Percentiles rank a stretch among this genome's conserved stretches.
phyloP scores from a whole-genome alignment of 306 rosid genomes.

The Trifolium dubium region DNA sequence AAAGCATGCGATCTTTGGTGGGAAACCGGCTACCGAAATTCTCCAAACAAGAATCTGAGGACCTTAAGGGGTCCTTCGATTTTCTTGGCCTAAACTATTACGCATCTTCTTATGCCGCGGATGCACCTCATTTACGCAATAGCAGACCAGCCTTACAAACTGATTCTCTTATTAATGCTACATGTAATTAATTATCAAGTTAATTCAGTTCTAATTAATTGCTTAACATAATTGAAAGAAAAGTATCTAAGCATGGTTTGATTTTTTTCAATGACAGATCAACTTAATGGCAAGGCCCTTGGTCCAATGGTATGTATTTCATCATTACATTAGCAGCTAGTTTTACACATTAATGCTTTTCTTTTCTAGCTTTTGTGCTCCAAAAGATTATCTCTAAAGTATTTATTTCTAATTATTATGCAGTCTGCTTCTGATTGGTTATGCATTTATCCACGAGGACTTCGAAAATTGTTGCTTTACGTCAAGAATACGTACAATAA shows the following conservation, averaged over 20 bases:
- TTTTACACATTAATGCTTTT: slow-evolving; percentile 5
- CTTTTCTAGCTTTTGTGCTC: slow-evolving; percentile 2
- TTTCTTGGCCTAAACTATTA: slow-evolving; percentile 53
- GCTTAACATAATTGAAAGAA: slow-evolving; percentile 7
- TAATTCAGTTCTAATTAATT: slow-evolving; percentile 19
- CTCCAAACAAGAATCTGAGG: slow-evolving; percentile 41
- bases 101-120: slow-evolving; percentile 45
- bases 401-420: not conserved
- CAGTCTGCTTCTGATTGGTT: slow-evolving; percentile 48
- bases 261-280: slow-evolving; percentile 33
- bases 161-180: slow-evolving; percentile 46
- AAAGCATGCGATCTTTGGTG: slow-evolving; percentile 46
- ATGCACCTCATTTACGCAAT: slow-evolving; percentile 41
- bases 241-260: slow-evolving; percentile 7
- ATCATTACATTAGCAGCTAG: slow-evolving; percentile 22
- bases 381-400: not conserved
- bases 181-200: slow-evolving; percentile 43
- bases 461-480: slow-evolving; percentile 40
- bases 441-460: slow-evolving; percentile 50
- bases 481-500: slow-evolving; percentile 43
- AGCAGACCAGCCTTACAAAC: slow-evolving; percentile 42
- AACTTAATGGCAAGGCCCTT: slow-evolving; percentile 38
- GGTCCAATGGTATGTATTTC: slow-evolving; percentile 43
- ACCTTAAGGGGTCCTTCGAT: slow-evolving; percentile 46
- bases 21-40: slow-evolving; percentile 42